Evolutionary conservation across 163 green algal genomes (phyloP).

Genomic region (Prototheca wickerhamii): DNA sequence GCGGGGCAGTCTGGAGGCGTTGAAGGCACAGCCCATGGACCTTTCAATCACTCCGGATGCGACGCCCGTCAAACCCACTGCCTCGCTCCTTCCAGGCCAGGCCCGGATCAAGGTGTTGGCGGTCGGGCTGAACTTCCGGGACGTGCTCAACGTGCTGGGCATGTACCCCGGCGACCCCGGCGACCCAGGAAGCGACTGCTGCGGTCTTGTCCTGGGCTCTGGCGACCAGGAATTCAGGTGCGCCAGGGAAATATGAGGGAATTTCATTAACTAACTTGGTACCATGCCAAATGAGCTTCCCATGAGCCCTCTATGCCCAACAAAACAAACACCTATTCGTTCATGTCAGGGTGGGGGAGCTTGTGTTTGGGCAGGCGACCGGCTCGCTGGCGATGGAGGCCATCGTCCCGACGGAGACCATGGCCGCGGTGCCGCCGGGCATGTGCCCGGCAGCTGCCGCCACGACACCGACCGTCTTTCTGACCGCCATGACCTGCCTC

Average conservation of each 20-base stretch:
- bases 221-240: neutral
- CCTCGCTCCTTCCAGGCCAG: neutral
- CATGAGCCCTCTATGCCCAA: neutral
- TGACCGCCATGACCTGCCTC: constrained; percentile 24
- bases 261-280: neutral
- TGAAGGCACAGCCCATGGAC: neutral
- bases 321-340: neutral
- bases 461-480: constrained; percentile 38
- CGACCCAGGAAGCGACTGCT: constrained; percentile 60
- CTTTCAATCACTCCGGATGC: too few relatives aligned
- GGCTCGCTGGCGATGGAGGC: constrained; percentile 40
- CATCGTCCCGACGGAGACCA: constrained; percentile 11
- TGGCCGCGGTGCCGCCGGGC: constrained; percentile 36
- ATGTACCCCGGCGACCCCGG: constrained; percentile 83
- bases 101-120: constrained; percentile 33
- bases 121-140: constrained; percentile 79
- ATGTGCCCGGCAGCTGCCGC: constrained; percentile 18
- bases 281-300: neutral
- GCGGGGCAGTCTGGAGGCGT: constrained; percentile 15
- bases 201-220: constrained; percentile 48
- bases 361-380: constrained; percentile 33
- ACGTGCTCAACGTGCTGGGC: constrained; percentile 58
- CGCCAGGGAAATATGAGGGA: neutral
- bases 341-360: constrained; percentile 9
- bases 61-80: too few relatives aligned